Evolutionary conservation across 352 stramenopile species (phyloP).

Genomic region (Aphanomyces invadans): DNA sequence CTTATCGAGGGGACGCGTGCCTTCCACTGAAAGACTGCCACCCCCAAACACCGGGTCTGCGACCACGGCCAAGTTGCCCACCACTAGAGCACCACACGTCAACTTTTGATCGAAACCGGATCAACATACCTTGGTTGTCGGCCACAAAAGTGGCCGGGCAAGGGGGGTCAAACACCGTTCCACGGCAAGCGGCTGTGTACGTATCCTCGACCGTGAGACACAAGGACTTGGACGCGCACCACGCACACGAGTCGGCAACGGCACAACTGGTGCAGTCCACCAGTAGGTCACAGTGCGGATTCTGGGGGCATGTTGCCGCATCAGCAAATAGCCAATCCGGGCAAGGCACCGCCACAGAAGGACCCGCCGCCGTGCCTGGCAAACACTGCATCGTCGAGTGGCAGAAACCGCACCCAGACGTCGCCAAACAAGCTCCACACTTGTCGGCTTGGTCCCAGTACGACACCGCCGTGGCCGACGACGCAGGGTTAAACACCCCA

Average conservation of each 20-base stretch:
- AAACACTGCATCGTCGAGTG: conserved; percentile 86
- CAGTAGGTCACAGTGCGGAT: conserved; percentile 44
- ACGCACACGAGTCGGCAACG: conserved; percentile 62
- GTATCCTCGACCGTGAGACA: conserved; percentile 84
- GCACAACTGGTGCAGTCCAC: conserved; percentile 61
- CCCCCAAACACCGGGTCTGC: conserved; percentile 48
- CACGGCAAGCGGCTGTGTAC: conserved; percentile 68
- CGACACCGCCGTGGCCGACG: conserved; percentile 33
- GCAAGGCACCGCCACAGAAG: conserved; percentile 35
- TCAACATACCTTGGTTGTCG: conserved; percentile 38
- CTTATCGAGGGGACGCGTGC: conserved; percentile 8
- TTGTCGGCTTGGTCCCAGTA: conserved; percentile 58
- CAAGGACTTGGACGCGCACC: conserved; percentile 77
- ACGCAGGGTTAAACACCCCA: conserved; percentile 21
- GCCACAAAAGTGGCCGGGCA: conserved; percentile 71
- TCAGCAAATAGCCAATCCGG: conserved; percentile 52
- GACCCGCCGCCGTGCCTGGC: conserved; percentile 48
- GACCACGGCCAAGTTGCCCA: conserved; percentile 48
- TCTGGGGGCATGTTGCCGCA: conserved; percentile 55
- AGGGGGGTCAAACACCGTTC: conserved; percentile 76
- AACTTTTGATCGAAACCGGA: too few species aligned
- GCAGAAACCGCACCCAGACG: conserved; percentile 81
- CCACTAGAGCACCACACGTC: conserved; percentile 29
- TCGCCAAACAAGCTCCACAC: conserved; percentile 63
- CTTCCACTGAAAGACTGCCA: conserved; percentile 27